Evolutionary conservation across 345 rosid genomes (phyloP).

Genomic region (Pistacia atlantica): DNA sequence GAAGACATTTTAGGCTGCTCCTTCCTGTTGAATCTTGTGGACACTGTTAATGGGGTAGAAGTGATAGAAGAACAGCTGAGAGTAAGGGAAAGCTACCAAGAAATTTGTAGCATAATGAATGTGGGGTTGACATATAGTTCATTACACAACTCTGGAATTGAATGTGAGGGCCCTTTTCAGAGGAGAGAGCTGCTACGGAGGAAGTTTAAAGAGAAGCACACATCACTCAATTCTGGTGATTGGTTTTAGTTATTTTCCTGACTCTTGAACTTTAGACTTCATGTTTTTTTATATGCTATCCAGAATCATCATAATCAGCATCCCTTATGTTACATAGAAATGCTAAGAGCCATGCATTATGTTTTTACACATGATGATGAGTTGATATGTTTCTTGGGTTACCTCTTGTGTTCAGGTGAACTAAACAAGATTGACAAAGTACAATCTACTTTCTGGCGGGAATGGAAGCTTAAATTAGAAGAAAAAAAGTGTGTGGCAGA

Average conservation of each 20-base stretch:
- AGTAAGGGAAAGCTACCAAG: conserved; percentile 71
- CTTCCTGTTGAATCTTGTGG: conserved; percentile 82
- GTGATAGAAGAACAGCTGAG: conserved; percentile 90
- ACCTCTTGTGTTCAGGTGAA: conserved; percentile 57
- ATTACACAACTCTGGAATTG: conserved; percentile 78
- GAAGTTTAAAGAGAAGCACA: conserved; percentile 71
- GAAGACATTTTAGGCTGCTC: conserved; percentile 90
- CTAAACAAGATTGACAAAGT: conserved; percentile 73
- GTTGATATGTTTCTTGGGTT: conserved; percentile 15
- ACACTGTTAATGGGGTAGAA: conserved; percentile 86
- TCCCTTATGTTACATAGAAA: background rate
- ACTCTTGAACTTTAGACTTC: conserved; percentile 1
- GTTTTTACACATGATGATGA: conserved; percentile 2
- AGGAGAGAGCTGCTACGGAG: conserved; percentile 72
- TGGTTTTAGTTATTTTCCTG: conserved; percentile 16
- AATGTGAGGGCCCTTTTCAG: conserved; percentile 68
- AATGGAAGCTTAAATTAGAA: conserved; percentile 94
- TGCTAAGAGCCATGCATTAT: background rate
- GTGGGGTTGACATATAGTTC: conserved; percentile 86
- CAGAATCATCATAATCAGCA: background rate
- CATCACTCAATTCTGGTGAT: conserved; percentile 65
- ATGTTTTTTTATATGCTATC: conserved; percentile 9
- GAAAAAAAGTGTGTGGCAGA: conserved; percentile 75
- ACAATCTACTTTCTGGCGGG: conserved; percentile 92
- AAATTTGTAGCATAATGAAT: conserved; percentile 88